phyloP scores from a whole-genome alignment of 164 flowering plant species.

The Magnolia officinalis region DNA sequence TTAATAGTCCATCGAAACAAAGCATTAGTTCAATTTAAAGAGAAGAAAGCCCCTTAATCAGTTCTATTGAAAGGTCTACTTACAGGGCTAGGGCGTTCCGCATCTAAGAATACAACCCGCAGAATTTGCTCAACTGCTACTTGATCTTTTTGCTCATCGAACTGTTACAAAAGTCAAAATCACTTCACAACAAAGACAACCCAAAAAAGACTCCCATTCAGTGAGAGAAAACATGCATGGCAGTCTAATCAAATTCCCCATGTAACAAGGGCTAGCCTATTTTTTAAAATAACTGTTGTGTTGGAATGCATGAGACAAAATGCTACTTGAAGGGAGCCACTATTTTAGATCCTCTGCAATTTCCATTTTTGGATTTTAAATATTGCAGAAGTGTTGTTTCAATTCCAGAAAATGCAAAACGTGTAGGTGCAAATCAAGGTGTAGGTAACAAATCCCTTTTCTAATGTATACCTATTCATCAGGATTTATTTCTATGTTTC shows the following conservation, averaged over 20 bases:
- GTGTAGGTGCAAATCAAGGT: too few relatives aligned
- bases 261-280: neutral
- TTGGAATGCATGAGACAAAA: too few relatives aligned
- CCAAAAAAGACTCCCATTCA: neutral
- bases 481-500: too few relatives aligned
- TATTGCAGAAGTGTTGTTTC: too few relatives aligned
- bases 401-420: too few relatives aligned
- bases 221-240: neutral
- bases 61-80: slow-evolving; percentile 21
- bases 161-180: slow-evolving; percentile 38
- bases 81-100: slow-evolving; percentile 66
- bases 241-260: neutral
- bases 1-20: too few relatives aligned
- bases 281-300: too few relatives aligned
- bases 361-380: too few relatives aligned
- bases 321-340: too few relatives aligned
- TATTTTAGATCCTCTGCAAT: too few relatives aligned
- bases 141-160: slow-evolving; percentile 90
- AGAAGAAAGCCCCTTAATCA: neutral
- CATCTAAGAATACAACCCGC: slow-evolving; percentile 76
- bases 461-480: too few relatives aligned
- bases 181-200: neutral
- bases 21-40: neutral
- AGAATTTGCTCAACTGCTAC: slow-evolving; percentile 73
- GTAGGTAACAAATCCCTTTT: too few relatives aligned